Evolutionary conservation across 495 filamentous ascomycete species (phyloP).

Genomic region (Podospora sp.): DNA sequence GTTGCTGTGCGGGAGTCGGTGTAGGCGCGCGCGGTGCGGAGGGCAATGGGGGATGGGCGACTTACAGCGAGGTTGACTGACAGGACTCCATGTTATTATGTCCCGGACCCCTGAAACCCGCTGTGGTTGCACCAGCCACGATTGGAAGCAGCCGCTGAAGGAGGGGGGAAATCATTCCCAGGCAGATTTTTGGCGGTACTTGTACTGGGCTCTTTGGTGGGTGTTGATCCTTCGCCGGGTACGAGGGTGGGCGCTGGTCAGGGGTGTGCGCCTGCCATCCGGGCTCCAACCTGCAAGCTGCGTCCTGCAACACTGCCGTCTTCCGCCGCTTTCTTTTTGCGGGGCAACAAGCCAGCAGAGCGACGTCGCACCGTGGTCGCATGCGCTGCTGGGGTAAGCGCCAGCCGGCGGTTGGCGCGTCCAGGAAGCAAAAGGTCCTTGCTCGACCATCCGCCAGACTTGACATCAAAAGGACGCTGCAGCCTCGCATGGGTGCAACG

Average conservation of each 20-base stretch:
- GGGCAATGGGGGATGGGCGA: not conserved
- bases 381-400: not conserved
- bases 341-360: not conserved
- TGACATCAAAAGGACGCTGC: slow-evolving; percentile 4
- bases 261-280: not conserved
- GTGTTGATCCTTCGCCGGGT: not conserved
- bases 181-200: slow-evolving; percentile 1
- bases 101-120: slow-evolving; percentile 2
- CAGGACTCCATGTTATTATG: not conserved
- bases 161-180: not conserved
- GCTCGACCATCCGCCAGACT: not conserved
- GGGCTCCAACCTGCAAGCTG: not conserved
- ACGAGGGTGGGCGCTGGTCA: not conserved
- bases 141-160: not conserved
- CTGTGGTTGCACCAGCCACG: not conserved
- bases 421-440: slow-evolving; percentile 6
- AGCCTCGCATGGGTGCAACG: not conserved
- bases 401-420: not conserved
- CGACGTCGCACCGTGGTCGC: not conserved
- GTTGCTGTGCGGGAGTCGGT: not conserved
- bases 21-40: not conserved
- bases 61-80: not conserved
- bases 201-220: not conserved
- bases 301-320: not conserved
- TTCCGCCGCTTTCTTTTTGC: not conserved